Evolutionary conservation across 2,329 filamentous ascomycete genomes (phyloP), one percentile per base, ranked within the genome.

Genomic region (Sarocladiaceae sp.): DNA sequence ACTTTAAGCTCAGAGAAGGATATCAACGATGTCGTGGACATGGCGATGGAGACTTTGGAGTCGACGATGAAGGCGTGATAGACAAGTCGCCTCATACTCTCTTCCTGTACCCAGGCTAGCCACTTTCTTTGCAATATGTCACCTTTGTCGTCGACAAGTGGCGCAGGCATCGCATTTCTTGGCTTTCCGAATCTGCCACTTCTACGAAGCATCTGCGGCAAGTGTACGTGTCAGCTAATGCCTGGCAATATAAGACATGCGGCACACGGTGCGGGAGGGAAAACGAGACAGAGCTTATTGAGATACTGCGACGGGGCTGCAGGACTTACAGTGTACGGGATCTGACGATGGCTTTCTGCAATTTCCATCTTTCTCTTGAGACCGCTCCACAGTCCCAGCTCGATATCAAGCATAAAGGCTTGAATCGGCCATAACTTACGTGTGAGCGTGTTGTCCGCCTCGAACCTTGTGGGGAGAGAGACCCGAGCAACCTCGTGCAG

Each of bases 1-100:
- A 89, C 68, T 3, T 80, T 80, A 47, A 90, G 68, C 59, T 90
- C 87, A 0, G 83, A 76, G 59, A 88, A 90, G 0, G 85, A 86
- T 57, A 89, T 80, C 18, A 82, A 70, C 0, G 84, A 83, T 54
- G 79, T 84, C 20, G 79, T 82, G 51, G 87, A 71, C 3, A 86
- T 74, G 1, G 82, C 80, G 70, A 90, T 85, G 2, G 86, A 87
- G 3, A 79, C 75, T 55, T 88, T 83, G 0, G 83, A 75, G 59
- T 90, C 86, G 53, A 84, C 77, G 4, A 85, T 66, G 57, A 86
- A 86, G 13, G 80, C 70, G 60, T 86, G 82, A 54, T 86, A 83
- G 3, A 81, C 79, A 2, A 90, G 77, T 5, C 37, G 37, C 37
- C 37, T 20, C 17, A 40, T 12, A 20, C 37, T 40, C 17, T 40